Percentiles rank a stretch among this genome's conserved stretches.
Conservation (phyloP, 371 early-diverging fungal genomes). For the Vairimorpha ceranae region DNA sequence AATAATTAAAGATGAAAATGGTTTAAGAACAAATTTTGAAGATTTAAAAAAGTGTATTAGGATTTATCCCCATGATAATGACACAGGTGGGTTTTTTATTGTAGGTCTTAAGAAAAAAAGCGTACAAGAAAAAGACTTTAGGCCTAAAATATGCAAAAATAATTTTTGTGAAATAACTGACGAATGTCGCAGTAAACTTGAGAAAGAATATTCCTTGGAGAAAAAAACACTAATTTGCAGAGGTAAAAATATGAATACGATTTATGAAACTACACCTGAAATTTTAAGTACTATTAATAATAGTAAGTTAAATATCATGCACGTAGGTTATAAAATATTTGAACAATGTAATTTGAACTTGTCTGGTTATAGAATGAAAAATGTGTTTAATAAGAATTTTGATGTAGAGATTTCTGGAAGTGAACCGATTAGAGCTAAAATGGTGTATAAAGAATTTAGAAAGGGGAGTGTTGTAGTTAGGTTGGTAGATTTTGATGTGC, state of each 20-base stretch:
- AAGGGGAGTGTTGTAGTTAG: neutral
- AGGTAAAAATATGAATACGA: neutral
- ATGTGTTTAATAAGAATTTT: neutral
- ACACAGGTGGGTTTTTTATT: slow-evolving; percentile 98
- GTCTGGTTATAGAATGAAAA: slow-evolving; percentile 30
- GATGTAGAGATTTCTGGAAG: neutral
- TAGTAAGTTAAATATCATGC: slow-evolving; percentile 36
- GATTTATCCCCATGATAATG: slow-evolving; percentile 83
- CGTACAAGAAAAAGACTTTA: neutral
- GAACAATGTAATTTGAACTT: slow-evolving; percentile 8
- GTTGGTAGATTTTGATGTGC: neutral
- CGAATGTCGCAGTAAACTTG: neutral
- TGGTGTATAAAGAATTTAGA: neutral
- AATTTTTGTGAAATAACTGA: neutral
- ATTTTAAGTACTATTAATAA: slow-evolving; percentile 1
- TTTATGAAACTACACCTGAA: slow-evolving; percentile 3
- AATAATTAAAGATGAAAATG: slow-evolving; percentile 62
- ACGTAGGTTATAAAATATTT: slow-evolving; percentile 33
- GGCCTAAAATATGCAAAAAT: neutral
- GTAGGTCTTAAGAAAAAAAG: slow-evolving; percentile 80
- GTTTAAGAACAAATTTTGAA: slow-evolving; percentile 63
- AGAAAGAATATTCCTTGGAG: neutral
- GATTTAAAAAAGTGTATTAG: slow-evolving; percentile 74
- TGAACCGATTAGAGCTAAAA: neutral
- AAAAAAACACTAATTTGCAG: neutral